Evolutionary conservation across 257 asterid genomes (phyloP), one percentile per base, ranked within the genome.

Genomic region (Penstemon newberryi): DNA sequence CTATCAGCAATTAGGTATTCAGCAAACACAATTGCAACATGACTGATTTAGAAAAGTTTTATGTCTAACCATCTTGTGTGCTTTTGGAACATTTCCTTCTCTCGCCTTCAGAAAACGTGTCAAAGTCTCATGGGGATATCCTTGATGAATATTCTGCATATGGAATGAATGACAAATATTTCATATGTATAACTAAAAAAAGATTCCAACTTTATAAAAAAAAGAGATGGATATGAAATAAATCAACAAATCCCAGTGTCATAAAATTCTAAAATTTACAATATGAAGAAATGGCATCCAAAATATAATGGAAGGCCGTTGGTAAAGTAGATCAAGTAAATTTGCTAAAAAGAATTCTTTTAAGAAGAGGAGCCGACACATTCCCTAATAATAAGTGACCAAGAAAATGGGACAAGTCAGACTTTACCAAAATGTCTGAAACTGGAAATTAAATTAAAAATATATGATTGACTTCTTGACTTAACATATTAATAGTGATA

Each of bases 91-190:
- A 57, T 84, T 80, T 63, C 92, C 92, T 56, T 88, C 92, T 63
- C 95, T 82, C 12, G 92, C 95, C 75, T 75, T 84, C 73, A 88
- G 77, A 73, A 86, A 88, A 52, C 92, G 90, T 60, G 77, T 69
- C 70, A 78, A 80, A 41, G 89, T 60, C 57, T 88, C 95, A 9
- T 60, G 78, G 72, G 92, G 92, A 79, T 70, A 66, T 42, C 90
- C 92, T 76, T 86, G 90, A 75, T 88, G 95, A 15, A 85, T 56
- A 75, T 84, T 82, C 95, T 88, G 87, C 78, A 77, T 62, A 60
- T 47, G 13, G 56, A 69, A 74, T 12, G 63, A 46, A 64, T 33
- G 5, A 52, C 49, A 75, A 59, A 25, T 62, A 67, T 69, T 51
- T 19, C 33, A 40, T 12, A 63, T 12, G 45, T 40, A 11, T 36